A percentile compares a stretch with the other conserved stretches of the same genome.
Conservation (phyloP, 169 alveolate genomes). For the Cryptosporidium bovis region DNA sequence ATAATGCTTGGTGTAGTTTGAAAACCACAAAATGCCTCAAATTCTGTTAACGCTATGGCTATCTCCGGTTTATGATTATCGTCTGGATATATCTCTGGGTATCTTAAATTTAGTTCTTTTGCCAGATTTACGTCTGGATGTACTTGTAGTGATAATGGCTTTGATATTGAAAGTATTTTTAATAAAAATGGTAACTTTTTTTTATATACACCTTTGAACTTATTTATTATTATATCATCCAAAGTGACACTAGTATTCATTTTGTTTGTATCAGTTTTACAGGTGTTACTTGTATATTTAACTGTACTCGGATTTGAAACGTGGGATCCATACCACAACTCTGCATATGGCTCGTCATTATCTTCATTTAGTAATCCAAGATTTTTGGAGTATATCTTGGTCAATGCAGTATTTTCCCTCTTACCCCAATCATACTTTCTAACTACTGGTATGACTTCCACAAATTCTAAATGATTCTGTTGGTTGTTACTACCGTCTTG, state of each 20-base stretch:
- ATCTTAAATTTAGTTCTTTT: constrained; percentile 79
- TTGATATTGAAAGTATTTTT: constrained; percentile 87
- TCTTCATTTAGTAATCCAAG: constrained; percentile 3
- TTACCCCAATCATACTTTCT: constrained; percentile 66
- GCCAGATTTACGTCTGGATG: constrained; percentile 92
- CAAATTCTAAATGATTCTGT: background rate
- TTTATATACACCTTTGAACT: constrained; percentile 2
- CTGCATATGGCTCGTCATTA: constrained; percentile 85
- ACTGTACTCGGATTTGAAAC: constrained; percentile 76
- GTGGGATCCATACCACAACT: constrained; percentile 93
- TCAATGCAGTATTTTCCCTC: constrained; percentile 2
- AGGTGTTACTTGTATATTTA: background rate
- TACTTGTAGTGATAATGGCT: constrained; percentile 89
- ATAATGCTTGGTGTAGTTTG: constrained; percentile 75
- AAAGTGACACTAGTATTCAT: constrained; percentile 3
- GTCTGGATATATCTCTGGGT: constrained; percentile 89
- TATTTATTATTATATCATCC: constrained; percentile 23
- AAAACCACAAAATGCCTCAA: constrained; percentile 89
- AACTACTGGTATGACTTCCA: constrained; percentile 22
- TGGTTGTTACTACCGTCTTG: no score
- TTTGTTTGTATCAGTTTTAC: background rate
- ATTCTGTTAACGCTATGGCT: constrained; percentile 89
- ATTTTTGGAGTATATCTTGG: constrained; percentile 13
- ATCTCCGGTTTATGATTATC: constrained; percentile 93
- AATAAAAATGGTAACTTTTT: constrained; percentile 82